Conservation (phyloP, 2,329 filamentous ascomycete species). For the Thielaviopsis musarum region DNA sequence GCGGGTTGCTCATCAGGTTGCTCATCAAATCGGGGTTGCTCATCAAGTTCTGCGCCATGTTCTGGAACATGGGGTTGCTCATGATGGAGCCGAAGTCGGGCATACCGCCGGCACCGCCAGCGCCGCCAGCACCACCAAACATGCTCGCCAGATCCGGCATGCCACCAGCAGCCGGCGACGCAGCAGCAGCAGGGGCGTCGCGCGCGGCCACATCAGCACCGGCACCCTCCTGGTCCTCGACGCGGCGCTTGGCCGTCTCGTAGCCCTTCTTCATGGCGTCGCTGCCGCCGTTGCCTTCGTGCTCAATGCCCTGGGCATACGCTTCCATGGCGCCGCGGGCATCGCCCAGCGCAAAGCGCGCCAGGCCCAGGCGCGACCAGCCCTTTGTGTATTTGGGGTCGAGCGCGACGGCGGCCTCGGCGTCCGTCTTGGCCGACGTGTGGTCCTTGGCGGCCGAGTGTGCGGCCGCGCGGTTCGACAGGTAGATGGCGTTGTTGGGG, state of each 20-base stretch:
- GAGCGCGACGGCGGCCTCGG: conserved; percentile 72
- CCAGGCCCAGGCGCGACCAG: conserved; percentile 85
- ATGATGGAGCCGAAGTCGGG: conserved; percentile 76
- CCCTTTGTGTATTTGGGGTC: conserved; percentile 95
- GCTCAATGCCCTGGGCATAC: conserved; percentile 80
- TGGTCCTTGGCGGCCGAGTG: conserved; percentile 76
- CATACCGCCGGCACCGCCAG: conserved; percentile 58
- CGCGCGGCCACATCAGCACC: conserved; percentile 16
- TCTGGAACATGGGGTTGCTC: conserved; percentile 96
- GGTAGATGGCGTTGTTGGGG: conserved; percentile 84
- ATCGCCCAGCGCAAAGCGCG: conserved; percentile 81
- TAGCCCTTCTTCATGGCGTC: conserved; percentile 96
- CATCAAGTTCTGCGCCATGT: conserved; percentile 96
- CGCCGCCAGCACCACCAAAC: conserved; percentile 47
- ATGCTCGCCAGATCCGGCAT: conserved; percentile 63
- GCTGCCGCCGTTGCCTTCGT: conserved; percentile 84
- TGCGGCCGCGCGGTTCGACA: conserved; percentile 91
- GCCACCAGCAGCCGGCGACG: conserved; percentile 27
- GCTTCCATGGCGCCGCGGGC: conserved; percentile 86
- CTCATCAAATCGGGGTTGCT: conserved; percentile 84
- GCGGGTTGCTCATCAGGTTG: conserved; percentile 89
- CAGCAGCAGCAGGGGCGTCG: conserved; percentile 19
- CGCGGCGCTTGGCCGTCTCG: conserved; percentile 78
- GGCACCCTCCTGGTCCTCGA: conserved; percentile 58
- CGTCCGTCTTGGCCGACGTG: conserved; percentile 67